phyloP scores from a whole-genome alignment of 139 green algal species.

The Edaphochlamys debaryana region DNA sequence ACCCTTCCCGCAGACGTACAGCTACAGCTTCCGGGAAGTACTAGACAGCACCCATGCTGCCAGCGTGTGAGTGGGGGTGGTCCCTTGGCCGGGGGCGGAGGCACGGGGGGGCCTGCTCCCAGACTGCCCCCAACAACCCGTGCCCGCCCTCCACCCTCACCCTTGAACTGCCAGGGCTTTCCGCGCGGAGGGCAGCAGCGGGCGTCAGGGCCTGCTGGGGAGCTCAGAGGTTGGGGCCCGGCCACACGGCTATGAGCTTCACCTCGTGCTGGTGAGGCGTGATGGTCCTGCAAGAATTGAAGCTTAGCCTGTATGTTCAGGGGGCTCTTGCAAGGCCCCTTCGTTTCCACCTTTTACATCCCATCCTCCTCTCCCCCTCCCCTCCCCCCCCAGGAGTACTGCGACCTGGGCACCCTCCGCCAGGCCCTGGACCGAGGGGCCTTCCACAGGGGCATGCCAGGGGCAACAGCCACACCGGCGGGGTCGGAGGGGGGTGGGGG shows the following conservation, averaged over 20 bases:
- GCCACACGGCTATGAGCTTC: slow-evolving; percentile 31
- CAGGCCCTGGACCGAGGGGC: slow-evolving; percentile 5
- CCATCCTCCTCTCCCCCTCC: neutral
- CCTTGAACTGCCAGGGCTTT: neutral
- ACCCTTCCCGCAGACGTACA: slow-evolving; percentile 5
- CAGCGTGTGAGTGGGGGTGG: too few species aligned
- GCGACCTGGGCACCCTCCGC: slow-evolving; percentile 28
- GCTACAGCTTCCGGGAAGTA: slow-evolving; percentile 21
- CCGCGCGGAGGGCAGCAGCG: neutral
- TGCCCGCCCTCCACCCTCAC: too few species aligned
- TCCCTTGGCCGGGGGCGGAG: too few species aligned
- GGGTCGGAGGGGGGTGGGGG: too few species aligned
- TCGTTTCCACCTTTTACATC: neutral
- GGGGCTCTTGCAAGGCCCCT: neutral
- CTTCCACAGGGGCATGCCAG: neutral
- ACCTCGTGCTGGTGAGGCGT: slow-evolving; percentile 25
- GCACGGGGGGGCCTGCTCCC: neutral
- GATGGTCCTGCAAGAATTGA: too few species aligned
- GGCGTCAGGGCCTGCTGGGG: too few species aligned
- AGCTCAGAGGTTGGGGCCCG: too few species aligned
- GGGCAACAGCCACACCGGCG: neutral
- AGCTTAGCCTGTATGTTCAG: too few species aligned
- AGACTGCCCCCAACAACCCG: too few species aligned
- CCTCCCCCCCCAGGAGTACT: slow-evolving; percentile 28
- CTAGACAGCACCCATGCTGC: neutral